phyloP scores from a whole-genome alignment of 352 stramenopile species.

The Phytophthora idaei region DNA sequence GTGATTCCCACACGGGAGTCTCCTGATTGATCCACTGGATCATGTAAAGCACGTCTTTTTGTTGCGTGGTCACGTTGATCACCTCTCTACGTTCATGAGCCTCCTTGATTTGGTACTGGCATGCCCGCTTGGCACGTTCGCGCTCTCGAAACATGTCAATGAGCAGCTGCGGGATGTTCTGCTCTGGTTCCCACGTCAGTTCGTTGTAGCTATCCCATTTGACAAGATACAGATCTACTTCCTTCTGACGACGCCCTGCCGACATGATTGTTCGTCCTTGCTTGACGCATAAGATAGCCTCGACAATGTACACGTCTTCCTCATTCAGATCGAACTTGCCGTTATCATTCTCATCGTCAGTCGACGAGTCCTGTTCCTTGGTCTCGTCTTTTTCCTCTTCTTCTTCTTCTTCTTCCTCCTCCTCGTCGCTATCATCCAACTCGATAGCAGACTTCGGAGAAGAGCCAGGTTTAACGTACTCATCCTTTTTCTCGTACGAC shows the following conservation, averaged over 20 bases:
- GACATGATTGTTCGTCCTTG: slow-evolving; percentile 51
- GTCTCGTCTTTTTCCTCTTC: slow-evolving; percentile 32
- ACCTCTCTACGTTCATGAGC: slow-evolving; percentile 59
- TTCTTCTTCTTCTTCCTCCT: slow-evolving; percentile 40
- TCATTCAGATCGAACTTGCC: slow-evolving; percentile 76
- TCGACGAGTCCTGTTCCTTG: slow-evolving; percentile 54
- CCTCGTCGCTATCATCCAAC: slow-evolving; percentile 57
- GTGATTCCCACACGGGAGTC: slow-evolving; percentile 56
- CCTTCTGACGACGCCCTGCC: slow-evolving; percentile 43
- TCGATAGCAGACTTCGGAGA: slow-evolving; percentile 58
- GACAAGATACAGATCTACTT: slow-evolving; percentile 72
- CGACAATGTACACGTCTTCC: slow-evolving; percentile 76
- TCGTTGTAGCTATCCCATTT: slow-evolving; percentile 86
- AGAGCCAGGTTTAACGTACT: slow-evolving; percentile 23
- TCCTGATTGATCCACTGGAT: slow-evolving; percentile 71
- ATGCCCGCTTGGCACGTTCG: slow-evolving; percentile 50
- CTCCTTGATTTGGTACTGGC: slow-evolving; percentile 61
- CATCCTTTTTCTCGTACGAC: slow-evolving; percentile 33
- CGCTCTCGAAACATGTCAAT: slow-evolving; percentile 65
- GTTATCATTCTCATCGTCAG: slow-evolving; percentile 65
- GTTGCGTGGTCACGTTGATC: slow-evolving; percentile 61
- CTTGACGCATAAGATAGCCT: slow-evolving; percentile 76
- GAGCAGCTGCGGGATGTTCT: slow-evolving; percentile 69
- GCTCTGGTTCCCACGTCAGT: slow-evolving; percentile 76
- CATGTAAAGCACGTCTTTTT: slow-evolving; percentile 68